These are phyloP conservation scores for Phytophthora ohioensis DNA, from an alignment of 352 stramenopile genomes.

Conservation along the genomic window DNA sequence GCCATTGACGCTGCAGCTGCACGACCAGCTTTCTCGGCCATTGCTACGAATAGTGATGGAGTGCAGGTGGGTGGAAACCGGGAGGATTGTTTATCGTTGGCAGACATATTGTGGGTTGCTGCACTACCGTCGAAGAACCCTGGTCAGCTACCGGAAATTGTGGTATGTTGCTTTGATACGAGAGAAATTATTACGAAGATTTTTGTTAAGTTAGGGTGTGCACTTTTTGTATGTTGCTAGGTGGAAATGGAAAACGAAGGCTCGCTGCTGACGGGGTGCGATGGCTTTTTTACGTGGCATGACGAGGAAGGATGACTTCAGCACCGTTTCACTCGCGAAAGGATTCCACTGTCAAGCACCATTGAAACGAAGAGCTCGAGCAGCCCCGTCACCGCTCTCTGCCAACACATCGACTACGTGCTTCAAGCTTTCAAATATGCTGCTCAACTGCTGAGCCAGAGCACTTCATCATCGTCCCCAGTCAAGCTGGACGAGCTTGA, in stretches of 20 bases:
- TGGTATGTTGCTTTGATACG: no score
- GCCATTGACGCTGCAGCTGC: no score
- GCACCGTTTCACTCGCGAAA: slow-evolving; percentile 72
- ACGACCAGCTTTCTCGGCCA: slow-evolving; percentile 20
- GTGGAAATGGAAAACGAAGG: not conserved
- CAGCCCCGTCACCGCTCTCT: slow-evolving; percentile 28
- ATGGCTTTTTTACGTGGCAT: slow-evolving; percentile 70
- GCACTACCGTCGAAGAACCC: slow-evolving; percentile 41
- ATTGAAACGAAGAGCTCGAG: slow-evolving; percentile 21
- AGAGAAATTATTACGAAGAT: no score
- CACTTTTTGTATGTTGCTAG: no score
- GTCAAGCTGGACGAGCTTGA: slow-evolving; percentile 19
- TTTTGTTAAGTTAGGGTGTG: no score
- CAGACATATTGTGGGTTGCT: slow-evolving; percentile 54
- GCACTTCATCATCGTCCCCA: not conserved
- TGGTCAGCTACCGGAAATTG: slow-evolving; percentile 22
- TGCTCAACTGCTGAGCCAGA: not conserved
- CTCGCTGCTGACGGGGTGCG: slow-evolving; percentile 31
- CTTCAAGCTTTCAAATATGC: slow-evolving; percentile 35
- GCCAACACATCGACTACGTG: slow-evolving; percentile 47
- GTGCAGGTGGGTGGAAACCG: not conserved
- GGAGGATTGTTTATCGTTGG: slow-evolving; percentile 31
- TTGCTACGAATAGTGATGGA: slow-evolving; percentile 32
- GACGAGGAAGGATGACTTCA: slow-evolving; percentile 34
- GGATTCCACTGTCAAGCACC: slow-evolving; percentile 50